Percentiles rank a stretch among this genome's conserved stretches.
These are phyloP conservation scores for Phylloporus sp. DNA, from an alignment of 768 basidiomycete species.

Conservation along the genomic window DNA sequence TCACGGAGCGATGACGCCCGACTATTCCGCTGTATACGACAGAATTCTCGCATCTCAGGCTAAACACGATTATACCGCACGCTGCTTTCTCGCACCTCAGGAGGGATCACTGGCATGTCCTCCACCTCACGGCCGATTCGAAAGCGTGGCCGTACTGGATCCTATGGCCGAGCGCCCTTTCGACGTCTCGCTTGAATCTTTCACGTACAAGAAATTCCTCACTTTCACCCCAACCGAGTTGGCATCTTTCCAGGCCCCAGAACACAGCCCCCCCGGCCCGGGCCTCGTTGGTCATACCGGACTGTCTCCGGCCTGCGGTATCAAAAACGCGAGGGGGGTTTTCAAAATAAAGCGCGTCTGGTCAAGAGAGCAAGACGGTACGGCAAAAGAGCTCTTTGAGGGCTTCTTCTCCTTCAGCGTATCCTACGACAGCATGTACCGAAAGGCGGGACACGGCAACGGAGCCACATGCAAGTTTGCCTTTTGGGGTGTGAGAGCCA, in stretches of 20 bases:
- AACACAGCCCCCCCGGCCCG: conserved; percentile 17
- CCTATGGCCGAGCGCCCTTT: conserved; percentile 35
- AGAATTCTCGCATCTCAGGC: conserved; percentile 36
- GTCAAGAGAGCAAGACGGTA: conserved; percentile 19
- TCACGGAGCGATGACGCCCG: conserved; percentile 19
- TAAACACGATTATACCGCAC: conserved; percentile 35
- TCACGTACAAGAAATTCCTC: conserved; percentile 24
- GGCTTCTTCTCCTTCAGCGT: conserved; percentile 36
- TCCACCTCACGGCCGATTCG: conserved; percentile 23
- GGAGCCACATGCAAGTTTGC: conserved; percentile 27
- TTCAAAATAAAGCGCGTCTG: conserved; percentile 36
- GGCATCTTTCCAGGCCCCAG: conserved; percentile 22
- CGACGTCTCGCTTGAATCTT: conserved; percentile 25
- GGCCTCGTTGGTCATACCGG: conserved; percentile 28
- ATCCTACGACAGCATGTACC: conserved; percentile 31
- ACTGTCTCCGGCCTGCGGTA: conserved; percentile 28
- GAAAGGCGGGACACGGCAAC: conserved; percentile 33
- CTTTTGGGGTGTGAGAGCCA: conserved; percentile 38
- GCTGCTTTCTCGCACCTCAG: conserved; percentile 22
- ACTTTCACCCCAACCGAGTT: conserved; percentile 27
- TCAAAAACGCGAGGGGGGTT: conserved; percentile 30
- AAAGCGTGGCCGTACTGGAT: conserved; percentile 25
- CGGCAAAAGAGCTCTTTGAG: conserved; percentile 35
- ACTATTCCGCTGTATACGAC: conserved; percentile 32
- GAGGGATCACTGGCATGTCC: too few species aligned